phyloP scores from a whole-genome alignment of 768 basidiomycete genomes.

The Suillus plorans region DNA sequence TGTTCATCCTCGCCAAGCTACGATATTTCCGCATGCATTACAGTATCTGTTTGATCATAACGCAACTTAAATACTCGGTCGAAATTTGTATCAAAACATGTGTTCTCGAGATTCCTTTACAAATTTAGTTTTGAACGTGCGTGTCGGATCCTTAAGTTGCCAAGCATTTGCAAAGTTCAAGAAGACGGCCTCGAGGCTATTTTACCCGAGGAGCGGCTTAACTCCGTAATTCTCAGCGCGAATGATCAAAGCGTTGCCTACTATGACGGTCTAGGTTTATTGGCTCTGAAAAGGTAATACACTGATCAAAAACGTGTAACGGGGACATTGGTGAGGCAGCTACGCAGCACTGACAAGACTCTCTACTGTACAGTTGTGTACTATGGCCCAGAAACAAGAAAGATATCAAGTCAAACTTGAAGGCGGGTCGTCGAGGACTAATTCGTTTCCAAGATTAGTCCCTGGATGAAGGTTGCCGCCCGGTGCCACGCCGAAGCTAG shows the following conservation, averaged over 20 bases:
- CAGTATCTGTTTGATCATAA: slow-evolving; percentile 4
- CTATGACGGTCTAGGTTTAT: background rate
- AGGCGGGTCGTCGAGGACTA: background rate
- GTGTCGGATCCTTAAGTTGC: background rate
- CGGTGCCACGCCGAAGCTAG: slow-evolving; percentile 9
- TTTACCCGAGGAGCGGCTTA: background rate
- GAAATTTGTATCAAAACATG: slow-evolving; percentile 2
- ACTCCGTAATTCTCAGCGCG: background rate
- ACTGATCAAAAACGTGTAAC: background rate
- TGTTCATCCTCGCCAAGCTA: background rate
- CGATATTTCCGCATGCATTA: slow-evolving; percentile 5
- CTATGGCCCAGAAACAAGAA: background rate
- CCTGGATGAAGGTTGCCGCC: slow-evolving; percentile 7
- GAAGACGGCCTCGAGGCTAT: background rate
- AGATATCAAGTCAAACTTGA: background rate
- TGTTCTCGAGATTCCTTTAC: background rate
- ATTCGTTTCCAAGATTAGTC: slow-evolving; percentile 3
- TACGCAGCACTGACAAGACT: background rate
- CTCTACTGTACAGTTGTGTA: background rate
- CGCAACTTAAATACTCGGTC: slow-evolving; percentile 3
- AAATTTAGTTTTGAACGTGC: background rate
- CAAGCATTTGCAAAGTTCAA: background rate
- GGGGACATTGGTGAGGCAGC: background rate
- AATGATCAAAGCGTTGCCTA: background rate
- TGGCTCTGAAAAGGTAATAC: background rate